phyloP scores from a whole-genome alignment of 164 flowering plant genomes.

The Vitis cinerea region DNA sequence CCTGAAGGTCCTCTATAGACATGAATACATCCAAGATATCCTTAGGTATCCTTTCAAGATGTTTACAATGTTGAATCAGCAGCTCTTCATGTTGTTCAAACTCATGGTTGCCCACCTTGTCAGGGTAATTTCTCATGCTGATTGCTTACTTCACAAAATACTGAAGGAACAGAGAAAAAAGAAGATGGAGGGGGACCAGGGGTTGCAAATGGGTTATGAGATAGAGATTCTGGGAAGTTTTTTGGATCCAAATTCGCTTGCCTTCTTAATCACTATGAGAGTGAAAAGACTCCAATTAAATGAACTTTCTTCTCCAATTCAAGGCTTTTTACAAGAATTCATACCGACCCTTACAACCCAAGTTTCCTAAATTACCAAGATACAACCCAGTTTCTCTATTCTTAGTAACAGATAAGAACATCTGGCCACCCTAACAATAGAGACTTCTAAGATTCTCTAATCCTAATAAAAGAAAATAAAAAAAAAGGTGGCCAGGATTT shows the following conservation, averaged over 20 bases:
- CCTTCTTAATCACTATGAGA: background rate
- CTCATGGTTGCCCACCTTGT: background rate
- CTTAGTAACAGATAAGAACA: too few relatives aligned
- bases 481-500: too few relatives aligned
- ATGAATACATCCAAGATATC: background rate
- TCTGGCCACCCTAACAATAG: too few relatives aligned
- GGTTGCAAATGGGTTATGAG: background rate
- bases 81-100: background rate
- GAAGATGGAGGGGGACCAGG: background rate
- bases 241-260: too few relatives aligned
- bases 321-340: background rate
- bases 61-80: background rate
- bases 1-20: background rate
- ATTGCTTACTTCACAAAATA: background rate
- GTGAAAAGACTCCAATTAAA: background rate
- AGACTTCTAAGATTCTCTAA: too few relatives aligned
- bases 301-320: too few relatives aligned
- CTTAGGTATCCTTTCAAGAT: background rate
- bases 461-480: too few relatives aligned
- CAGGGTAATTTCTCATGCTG: background rate
- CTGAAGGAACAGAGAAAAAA: background rate
- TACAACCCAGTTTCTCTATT: too few relatives aligned
- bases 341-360: background rate
- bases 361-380: too few relatives aligned
- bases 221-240: too few relatives aligned